Conservation (phyloP, 176 grass and related monocot genomes). For the Triticum timopheevii region DNA sequence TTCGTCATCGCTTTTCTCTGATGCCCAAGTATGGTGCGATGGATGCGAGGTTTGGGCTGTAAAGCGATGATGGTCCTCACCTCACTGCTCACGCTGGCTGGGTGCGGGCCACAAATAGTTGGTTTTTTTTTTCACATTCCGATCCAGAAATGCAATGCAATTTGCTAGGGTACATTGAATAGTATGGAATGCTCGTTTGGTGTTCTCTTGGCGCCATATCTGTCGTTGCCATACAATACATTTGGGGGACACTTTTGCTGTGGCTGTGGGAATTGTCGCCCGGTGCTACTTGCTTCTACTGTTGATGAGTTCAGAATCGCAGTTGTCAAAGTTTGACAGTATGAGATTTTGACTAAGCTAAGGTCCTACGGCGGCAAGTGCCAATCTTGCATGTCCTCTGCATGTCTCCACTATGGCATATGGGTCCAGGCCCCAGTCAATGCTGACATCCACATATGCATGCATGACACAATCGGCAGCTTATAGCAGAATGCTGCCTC, state of each 20-base stretch:
- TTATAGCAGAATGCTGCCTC: conserved; percentile 1
- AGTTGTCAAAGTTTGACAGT: neutral
- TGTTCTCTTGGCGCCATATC: conserved; percentile 21
- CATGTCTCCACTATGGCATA: neutral
- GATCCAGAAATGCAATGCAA: neutral
- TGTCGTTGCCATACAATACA: neutral
- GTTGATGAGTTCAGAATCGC: neutral
- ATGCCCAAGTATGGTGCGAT: conserved; percentile 25
- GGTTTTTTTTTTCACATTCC: too few species aligned
- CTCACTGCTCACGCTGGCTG: neutral
- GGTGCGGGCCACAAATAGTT: neutral
- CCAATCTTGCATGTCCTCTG: conserved; percentile 11
- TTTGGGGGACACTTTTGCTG: neutral
- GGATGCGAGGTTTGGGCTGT: conserved; percentile 35
- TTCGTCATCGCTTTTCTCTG: neutral
- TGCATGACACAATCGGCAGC: neutral
- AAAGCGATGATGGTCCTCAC: conserved; percentile 21
- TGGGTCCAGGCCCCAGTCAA: conserved; percentile 4
- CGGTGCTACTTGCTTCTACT: neutral
- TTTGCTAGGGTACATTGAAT: neutral
- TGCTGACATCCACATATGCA: conserved; percentile 15
- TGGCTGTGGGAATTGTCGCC: neutral
- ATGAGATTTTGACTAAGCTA: neutral
- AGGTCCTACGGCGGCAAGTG: neutral
- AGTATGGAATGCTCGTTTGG: neutral